Conservation (phyloP, 495 filamentous ascomycete species). For the Cercophora sp. region DNA sequence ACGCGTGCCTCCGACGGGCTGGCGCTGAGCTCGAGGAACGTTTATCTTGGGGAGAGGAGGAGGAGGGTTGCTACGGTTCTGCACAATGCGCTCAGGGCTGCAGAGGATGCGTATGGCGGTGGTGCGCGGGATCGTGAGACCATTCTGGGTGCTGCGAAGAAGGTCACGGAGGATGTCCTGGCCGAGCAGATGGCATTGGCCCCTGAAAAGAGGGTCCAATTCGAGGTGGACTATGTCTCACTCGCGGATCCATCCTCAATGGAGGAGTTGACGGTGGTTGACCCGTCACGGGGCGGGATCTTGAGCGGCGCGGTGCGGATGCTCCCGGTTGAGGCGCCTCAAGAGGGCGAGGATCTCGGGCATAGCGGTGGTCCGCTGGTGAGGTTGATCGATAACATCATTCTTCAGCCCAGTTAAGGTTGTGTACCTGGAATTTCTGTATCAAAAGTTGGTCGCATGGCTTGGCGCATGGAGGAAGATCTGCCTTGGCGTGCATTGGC, state of each 20-base stretch:
- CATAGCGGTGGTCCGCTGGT: constrained; percentile 65
- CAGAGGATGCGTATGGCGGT: constrained; percentile 58
- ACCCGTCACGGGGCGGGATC: constrained; percentile 67
- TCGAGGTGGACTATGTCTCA: constrained; percentile 86
- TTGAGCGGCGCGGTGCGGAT: constrained; percentile 89
- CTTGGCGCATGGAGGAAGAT: constrained; percentile 1
- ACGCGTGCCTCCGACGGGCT: constrained; percentile 77
- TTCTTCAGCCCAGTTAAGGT: constrained; percentile 50
- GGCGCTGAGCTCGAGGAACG: constrained; percentile 91
- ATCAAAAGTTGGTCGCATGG: constrained; percentile 3
- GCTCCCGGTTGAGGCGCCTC: constrained; percentile 68
- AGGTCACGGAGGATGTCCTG: constrained; percentile 46
- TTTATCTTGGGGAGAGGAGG: constrained; percentile 78
- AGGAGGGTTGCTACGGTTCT: constrained; percentile 69
- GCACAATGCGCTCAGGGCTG: constrained; percentile 60
- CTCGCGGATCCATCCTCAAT: constrained; percentile 77
- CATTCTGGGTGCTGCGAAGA: constrained; percentile 63
- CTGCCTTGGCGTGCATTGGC: neutral
- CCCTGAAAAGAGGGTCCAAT: constrained; percentile 59
- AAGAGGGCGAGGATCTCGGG: constrained; percentile 67
- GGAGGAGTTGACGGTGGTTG: constrained; percentile 66
- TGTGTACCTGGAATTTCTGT: neutral
- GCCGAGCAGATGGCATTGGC: constrained; percentile 60
- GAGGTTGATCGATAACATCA: constrained; percentile 90
- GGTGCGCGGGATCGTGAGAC: constrained; percentile 54